Conservation (phyloP, 1,284 basidiomycete species). For the Porodaedalea pini region DNA sequence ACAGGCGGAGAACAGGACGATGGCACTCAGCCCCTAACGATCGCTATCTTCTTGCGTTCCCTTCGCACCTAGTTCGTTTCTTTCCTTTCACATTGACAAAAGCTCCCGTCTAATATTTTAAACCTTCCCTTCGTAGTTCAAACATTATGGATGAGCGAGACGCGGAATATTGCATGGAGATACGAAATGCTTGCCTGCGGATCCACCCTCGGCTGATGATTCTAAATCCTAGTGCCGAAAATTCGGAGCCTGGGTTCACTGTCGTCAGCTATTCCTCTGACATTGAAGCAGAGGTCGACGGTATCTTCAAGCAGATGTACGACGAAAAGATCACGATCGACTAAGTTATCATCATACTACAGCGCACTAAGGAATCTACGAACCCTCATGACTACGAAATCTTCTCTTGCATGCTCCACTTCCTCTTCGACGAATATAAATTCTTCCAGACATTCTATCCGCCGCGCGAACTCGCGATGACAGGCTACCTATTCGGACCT, state of each 20-base stretch:
- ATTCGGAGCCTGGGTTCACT: constrained; percentile 83
- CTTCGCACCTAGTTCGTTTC: constrained; percentile 69
- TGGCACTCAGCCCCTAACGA: constrained; percentile 81
- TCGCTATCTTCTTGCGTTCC: constrained; percentile 87
- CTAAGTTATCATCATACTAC: constrained; percentile 86
- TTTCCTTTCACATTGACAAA: too few species aligned
- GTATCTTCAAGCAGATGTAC: constrained; percentile 98
- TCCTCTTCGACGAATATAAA: constrained; percentile 99
- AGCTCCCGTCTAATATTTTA: constrained; percentile 2
- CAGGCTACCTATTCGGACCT: constrained; percentile 94
- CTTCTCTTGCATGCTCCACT: constrained; percentile 98
- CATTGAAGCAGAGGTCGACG: constrained; percentile 90
- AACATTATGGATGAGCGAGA: constrained; percentile 71
- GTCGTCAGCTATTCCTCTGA: constrained; percentile 88
- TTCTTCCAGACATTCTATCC: constrained; percentile 98
- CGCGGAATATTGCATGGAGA: constrained; percentile 86
- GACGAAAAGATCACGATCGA: constrained; percentile 92
- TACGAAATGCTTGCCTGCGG: constrained; percentile 92
- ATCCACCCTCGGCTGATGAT: constrained; percentile 97
- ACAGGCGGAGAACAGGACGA: constrained; percentile 73
- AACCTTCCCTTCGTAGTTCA: constrained; percentile 41
- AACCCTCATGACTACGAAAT: constrained; percentile 90
- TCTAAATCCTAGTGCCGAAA: constrained; percentile 79
- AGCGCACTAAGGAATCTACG: constrained; percentile 80
- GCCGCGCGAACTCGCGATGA: constrained; percentile 91